Percentiles rank a stretch among this genome's conserved stretches.
These are phyloP conservation scores for Cetradonia linearis DNA, from an alignment of 495 filamentous ascomycete genomes.

Conservation along the genomic window DNA sequence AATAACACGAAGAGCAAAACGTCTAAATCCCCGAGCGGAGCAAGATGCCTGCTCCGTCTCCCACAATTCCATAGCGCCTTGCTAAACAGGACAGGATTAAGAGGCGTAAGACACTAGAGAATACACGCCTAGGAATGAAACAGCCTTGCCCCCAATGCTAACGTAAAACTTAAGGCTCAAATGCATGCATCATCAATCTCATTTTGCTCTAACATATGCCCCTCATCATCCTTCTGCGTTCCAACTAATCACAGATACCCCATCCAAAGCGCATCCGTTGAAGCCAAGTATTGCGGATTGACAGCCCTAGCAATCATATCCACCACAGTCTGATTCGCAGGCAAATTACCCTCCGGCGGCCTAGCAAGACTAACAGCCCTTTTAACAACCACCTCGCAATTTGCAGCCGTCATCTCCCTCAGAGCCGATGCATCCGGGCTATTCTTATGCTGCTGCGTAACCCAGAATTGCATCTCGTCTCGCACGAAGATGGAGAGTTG, in stretches of 20 bases:
- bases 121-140: background rate
- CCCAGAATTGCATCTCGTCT: slow-evolving; percentile 98
- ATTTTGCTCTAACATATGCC: background rate
- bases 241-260: slow-evolving; percentile 56
- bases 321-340: slow-evolving; percentile 92
- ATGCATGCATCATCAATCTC: background rate
- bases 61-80: background rate
- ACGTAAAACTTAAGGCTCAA: background rate
- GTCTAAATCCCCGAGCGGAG: background rate
- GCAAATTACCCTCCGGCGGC: slow-evolving; percentile 55
- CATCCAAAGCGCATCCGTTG: slow-evolving; percentile 94
- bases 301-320: slow-evolving; percentile 78
- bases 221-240: background rate
- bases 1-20: background rate
- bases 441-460: slow-evolving; percentile 68
- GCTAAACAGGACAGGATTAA: background rate
- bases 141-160: background rate
- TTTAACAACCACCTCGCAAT: slow-evolving; percentile 84
- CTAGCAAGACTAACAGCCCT: slow-evolving; percentile 70
- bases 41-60: background rate
- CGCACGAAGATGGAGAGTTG: slow-evolving; percentile 87
- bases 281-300: slow-evolving; percentile 72
- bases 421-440: slow-evolving; percentile 57
- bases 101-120: background rate
- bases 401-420: slow-evolving; percentile 75